Evolutionary conservation across 805 yeast species (phyloP).

Genomic region (Metschnikowia lunata): DNA sequence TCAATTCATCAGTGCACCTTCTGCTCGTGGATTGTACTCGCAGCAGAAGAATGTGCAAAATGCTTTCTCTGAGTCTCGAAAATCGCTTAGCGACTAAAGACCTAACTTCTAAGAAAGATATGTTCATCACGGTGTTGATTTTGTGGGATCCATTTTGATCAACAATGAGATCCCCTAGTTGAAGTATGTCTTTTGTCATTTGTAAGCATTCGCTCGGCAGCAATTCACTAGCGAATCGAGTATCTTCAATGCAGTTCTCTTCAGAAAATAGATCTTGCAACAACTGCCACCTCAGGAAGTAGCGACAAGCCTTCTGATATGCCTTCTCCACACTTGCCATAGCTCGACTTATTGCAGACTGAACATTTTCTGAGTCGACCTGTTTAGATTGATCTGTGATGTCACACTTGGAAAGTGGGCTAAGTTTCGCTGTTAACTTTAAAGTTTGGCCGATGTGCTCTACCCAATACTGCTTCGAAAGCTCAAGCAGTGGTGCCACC

Average conservation of each 20-base stretch:
- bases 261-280: constrained; percentile 33
- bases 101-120: constrained; percentile 6
- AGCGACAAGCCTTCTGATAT: neutral
- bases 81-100: constrained; percentile 1
- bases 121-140: constrained; percentile 2
- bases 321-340: constrained; percentile 1
- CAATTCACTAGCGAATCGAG: neutral
- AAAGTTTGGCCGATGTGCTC: constrained; percentile 16
- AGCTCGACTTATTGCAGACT: neutral
- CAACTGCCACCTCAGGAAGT: constrained; percentile 43
- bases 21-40: constrained; percentile 3
- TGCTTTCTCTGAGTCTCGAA: neutral
- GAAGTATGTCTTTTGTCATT: constrained; percentile 40
- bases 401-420: neutral
- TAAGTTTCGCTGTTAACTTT: constrained; percentile 17
- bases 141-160: constrained; percentile 29
- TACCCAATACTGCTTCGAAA: constrained; percentile 29
- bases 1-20: constrained; percentile 4
- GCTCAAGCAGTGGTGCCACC: constrained; percentile 39
- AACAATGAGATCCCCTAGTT: constrained; percentile 47
- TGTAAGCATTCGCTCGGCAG: constrained; percentile 45
- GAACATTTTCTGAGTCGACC: neutral
- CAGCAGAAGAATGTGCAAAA: constrained; percentile 2
- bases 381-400: neutral
- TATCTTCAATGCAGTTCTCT: constrained; percentile 11